Evolutionary conservation across 2,329 filamentous ascomycete species (phyloP), one percentile per base, ranked within the genome.

Genomic region (Taxawa tesnikishii): DNA sequence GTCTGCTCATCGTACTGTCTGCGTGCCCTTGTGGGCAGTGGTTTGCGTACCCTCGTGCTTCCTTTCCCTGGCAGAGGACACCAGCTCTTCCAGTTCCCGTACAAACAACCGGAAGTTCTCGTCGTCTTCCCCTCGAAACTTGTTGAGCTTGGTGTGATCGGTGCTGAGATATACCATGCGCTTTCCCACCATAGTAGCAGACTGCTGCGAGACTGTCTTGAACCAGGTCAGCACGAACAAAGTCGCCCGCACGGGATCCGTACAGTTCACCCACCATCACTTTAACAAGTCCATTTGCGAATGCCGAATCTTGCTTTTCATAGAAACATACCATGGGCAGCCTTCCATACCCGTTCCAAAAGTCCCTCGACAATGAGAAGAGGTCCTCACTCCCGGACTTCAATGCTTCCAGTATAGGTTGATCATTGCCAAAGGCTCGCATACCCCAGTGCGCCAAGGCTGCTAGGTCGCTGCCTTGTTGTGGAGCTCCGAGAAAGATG

Each of bases 91-190:
- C 6, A 27, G 25, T 6, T 11, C 6, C 6, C 6, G 6, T 6
- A 27, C 6, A 12, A 27, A 12, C n/a, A 27, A 12, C 6, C 6
- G 6, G n/a, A 27, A 27, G 6, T 27, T 27, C n/a, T 12, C 25
- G n/a, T 27, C 25, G n/a, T 27, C 25, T 27, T 27, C 25, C 7
- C 15, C n/a, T n/a, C n/a, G n/a, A 12, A 27, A 27, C n/a, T 27
- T 27, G 25, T 27, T 27, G 6, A 27, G n/a, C 6, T 14, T 14
- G 6, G 25, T 12, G 15, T 27, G 25, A 12, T 27, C 25, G n/a
- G 25, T 27, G n/a, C 6, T 6, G 6, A 27, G n/a, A 27, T 6
- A 27, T 7, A 27, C 6, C 6, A 6, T 12, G 7, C 25, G 6
- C 15, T 12, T 27, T 6, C 25, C 25, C n/a, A 27, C n/a, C 7